Percentiles rank a stretch among this genome's conserved stretches.
Evolutionary conservation across 768 basidiomycete species (phyloP).

Genomic region (Trametes elegans): DNA sequence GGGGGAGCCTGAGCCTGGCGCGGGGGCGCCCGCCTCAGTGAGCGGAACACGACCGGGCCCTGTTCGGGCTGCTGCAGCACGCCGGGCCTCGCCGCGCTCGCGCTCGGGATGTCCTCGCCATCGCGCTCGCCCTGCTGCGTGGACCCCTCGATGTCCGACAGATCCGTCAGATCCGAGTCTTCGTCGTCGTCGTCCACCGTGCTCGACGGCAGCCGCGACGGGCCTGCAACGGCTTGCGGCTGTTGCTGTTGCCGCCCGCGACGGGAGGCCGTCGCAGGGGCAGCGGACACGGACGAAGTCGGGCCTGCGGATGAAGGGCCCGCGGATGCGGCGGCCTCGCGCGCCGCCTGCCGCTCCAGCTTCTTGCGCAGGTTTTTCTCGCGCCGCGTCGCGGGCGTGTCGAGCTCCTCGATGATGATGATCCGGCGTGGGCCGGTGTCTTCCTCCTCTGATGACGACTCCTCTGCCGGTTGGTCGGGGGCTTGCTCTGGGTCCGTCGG

Average conservation of each 20-base stretch:
- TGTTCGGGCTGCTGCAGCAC: neutral
- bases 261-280: too few species aligned
- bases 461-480: neutral
- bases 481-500: neutral
- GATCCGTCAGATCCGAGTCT: constrained; percentile 18
- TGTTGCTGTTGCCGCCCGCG: too few species aligned
- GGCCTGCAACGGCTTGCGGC: neutral
- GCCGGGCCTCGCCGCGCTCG: neutral
- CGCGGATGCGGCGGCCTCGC: constrained; percentile 8
- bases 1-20: too few species aligned
- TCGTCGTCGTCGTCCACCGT: neutral
- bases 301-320: too few species aligned
- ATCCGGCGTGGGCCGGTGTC: constrained; percentile 41
- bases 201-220: neutral
- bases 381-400: constrained; percentile 65
- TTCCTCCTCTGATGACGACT: constrained; percentile 3
- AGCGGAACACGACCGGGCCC: constrained; percentile 2
- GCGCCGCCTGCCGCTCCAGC: constrained; percentile 28
- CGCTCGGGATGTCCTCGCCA: neutral
- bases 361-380: constrained; percentile 52
- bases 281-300: too few species aligned
- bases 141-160: constrained; percentile 14
- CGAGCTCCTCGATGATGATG: constrained; percentile 68
- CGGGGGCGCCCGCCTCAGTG: constrained; percentile 3
- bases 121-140: neutral